A percentile compares a stretch with the other conserved stretches of the same genome.
phyloP scores from a whole-genome alignment of 192 early-diverging fungal genomes.

The Rhizophagus prolifer region DNA sequence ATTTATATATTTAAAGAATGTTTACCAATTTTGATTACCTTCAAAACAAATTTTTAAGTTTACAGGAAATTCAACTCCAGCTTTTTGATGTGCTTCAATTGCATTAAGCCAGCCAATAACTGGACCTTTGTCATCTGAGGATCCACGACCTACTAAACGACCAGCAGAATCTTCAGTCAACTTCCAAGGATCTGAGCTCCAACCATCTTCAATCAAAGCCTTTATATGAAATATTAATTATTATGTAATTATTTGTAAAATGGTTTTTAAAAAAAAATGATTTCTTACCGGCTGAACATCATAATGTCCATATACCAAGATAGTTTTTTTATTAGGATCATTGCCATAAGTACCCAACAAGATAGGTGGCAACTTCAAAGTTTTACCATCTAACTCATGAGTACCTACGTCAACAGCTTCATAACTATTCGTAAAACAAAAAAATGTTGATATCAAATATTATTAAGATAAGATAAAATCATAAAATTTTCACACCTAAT shows the following conservation, averaged over 20 bases:
- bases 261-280: background rate
- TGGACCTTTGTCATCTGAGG: constrained; percentile 97
- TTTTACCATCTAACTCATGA: constrained; percentile 78
- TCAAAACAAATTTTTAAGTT: constrained; percentile 98
- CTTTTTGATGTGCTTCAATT: constrained; percentile 88
- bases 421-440: constrained; percentile 36
- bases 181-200: constrained; percentile 90
- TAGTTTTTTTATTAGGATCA: constrained; percentile 91
- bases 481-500: constrained; percentile 50
- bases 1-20: background rate
- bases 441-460: background rate
- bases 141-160: constrained; percentile 86
- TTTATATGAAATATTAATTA: background rate
- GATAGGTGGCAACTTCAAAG: constrained; percentile 85
- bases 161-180: constrained; percentile 83
- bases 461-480: background rate
- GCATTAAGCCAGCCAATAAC: constrained; percentile 97
- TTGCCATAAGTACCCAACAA: constrained; percentile 89
- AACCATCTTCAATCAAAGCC: constrained; percentile 79
- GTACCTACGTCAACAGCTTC: constrained; percentile 73
- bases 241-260: background rate
- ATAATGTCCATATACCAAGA: constrained; percentile 97
- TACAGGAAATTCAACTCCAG: constrained; percentile 88
- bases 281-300: constrained; percentile 90
- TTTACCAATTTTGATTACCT: constrained; percentile 71